Percentiles rank a stretch among this genome's conserved stretches.
Conservation (phyloP, 768 basidiomycete genomes). For the Boletus rubroflammeus region DNA sequence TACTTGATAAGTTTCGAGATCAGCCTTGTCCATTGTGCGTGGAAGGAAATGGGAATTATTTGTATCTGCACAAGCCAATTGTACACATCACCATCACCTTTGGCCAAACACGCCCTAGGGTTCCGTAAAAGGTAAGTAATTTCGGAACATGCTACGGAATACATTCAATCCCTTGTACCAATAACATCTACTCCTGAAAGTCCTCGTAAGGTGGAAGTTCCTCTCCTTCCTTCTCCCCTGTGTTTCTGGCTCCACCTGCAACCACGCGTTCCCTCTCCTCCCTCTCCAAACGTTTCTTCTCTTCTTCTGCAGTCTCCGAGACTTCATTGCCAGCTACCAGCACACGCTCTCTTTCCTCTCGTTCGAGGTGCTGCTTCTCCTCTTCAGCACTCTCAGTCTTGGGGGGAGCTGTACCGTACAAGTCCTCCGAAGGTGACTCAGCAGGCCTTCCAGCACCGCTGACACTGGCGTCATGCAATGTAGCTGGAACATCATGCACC, state of each 20-base stretch:
- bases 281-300: slow-evolving; percentile 61
- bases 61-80: background rate
- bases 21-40: slow-evolving; percentile 50
- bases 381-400: slow-evolving; percentile 55
- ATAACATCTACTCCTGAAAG: slow-evolving; percentile 18
- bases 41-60: background rate
- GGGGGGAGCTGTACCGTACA: slow-evolving; percentile 25
- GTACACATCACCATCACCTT: background rate
- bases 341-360: slow-evolving; percentile 50
- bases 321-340: slow-evolving; percentile 25
- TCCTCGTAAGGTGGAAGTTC: slow-evolving; percentile 46
- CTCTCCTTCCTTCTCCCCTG: slow-evolving; percentile 32
- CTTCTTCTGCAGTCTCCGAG: slow-evolving; percentile 54
- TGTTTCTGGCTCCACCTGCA: slow-evolving; percentile 19
- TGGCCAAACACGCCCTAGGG: background rate
- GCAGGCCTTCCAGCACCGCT: slow-evolving; percentile 19
- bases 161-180: background rate
- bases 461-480: background rate
- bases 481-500: background rate
- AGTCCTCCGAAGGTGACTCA: slow-evolving; percentile 27
- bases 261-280: slow-evolving; percentile 62
- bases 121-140: slow-evolving; percentile 21
- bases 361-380: slow-evolving; percentile 60
- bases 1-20: slow-evolving; percentile 87
- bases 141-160: background rate